phyloP scores from a whole-genome alignment of 1,139 yeast species.

The Suhomyces terraborum region DNA sequence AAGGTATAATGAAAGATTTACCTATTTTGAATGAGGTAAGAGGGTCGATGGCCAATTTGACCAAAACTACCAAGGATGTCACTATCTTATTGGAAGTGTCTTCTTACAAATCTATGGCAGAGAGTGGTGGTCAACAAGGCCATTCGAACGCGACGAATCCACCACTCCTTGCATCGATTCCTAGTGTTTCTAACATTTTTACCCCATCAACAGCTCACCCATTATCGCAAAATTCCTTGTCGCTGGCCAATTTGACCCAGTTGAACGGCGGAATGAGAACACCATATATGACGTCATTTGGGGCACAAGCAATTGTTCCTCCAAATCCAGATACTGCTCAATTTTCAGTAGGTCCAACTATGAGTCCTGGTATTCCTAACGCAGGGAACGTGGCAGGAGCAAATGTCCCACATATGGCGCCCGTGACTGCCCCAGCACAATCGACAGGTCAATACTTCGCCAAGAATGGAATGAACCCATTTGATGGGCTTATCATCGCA shows the following conservation, averaged over 20 bases:
- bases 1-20: constrained; percentile 76
- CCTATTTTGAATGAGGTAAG: constrained; percentile 80
- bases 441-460: constrained; percentile 42
- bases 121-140: constrained; percentile 10
- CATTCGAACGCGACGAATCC: constrained; percentile 20
- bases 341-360: constrained; percentile 6
- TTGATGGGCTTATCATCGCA: constrained; percentile 44
- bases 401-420: constrained; percentile 16
- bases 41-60: constrained; percentile 74
- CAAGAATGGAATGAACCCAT: constrained; percentile 44
- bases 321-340: constrained; percentile 9
- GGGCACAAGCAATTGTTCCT: constrained; percentile 1
- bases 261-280: constrained; percentile 25
- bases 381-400: constrained; percentile 3
- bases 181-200: constrained; percentile 39
- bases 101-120: constrained; percentile 41
- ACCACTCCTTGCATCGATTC: constrained; percentile 31
- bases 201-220: constrained; percentile 38
- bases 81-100: constrained; percentile 72
- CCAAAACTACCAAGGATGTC: constrained; percentile 88
- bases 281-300: constrained; percentile 25
- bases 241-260: constrained; percentile 25
- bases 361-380: constrained; percentile 13
- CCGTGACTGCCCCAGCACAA: constrained; percentile 39
- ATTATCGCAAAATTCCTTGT: constrained; percentile 23